Conservation (phyloP, 768 basidiomycete species). For the Trametes punicea region DNA sequence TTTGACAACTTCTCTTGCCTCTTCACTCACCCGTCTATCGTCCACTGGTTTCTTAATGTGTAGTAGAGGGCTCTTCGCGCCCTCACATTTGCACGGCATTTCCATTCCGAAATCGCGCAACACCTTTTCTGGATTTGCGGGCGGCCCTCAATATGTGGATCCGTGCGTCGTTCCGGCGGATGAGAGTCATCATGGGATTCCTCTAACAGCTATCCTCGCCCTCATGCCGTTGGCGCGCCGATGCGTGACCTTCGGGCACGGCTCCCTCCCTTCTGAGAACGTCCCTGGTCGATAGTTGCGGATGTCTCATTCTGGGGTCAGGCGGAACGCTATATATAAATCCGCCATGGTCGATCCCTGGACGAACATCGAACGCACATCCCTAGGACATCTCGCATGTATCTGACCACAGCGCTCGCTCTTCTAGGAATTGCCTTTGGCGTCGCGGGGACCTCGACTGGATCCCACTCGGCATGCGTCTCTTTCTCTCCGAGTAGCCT, state of each 20-base stretch:
- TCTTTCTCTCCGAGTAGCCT: constrained; percentile 6
- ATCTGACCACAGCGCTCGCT: neutral
- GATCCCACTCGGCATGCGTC: constrained; percentile 1
- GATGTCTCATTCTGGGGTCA: neutral
- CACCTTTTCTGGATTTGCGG: too few relatives aligned
- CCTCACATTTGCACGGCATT: too few relatives aligned
- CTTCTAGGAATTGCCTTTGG: neutral
- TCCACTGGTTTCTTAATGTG: too few relatives aligned
- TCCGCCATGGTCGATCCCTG: neutral
- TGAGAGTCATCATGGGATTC: neutral
- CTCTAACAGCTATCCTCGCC: neutral
- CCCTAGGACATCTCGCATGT: neutral
- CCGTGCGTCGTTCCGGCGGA: neutral
- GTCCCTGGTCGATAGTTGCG: neutral
- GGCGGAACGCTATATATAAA: neutral
- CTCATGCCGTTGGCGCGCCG: constrained; percentile 2
- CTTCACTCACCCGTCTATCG: too few relatives aligned
- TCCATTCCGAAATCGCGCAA: too few relatives aligned
- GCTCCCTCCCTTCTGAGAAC: too few relatives aligned
- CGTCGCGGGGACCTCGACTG: neutral
- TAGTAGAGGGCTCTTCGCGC: too few relatives aligned
- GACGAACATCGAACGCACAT: neutral
- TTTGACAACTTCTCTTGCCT: too few relatives aligned
- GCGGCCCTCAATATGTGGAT: neutral
- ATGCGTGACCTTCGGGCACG: neutral